phyloP scores from a whole-genome alignment of 352 stramenopile species.

The Detonula confervacea region DNA sequence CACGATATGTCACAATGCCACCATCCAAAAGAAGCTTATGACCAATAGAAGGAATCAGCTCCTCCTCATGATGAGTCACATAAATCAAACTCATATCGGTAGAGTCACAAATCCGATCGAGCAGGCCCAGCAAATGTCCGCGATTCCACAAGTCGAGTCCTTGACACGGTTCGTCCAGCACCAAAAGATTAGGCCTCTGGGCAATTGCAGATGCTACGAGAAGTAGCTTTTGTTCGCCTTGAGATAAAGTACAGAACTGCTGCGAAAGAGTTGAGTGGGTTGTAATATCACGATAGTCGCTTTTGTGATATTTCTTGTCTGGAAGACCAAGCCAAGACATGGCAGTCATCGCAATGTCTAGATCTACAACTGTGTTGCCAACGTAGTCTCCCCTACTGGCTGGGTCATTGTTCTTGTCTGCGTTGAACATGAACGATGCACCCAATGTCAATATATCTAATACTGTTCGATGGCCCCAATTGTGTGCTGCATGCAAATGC shows the following conservation, averaged over 20 bases:
- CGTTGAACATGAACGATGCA: conserved; percentile 34
- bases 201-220: conserved; percentile 89
- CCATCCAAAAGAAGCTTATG: conserved; percentile 88
- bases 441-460: conserved; percentile 37
- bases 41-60: conserved; percentile 88
- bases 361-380: conserved; percentile 14
- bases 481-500: conserved; percentile 87
- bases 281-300: background rate
- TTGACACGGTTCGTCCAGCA: conserved; percentile 92
- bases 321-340: conserved; percentile 66
- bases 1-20: conserved; percentile 40
- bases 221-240: conserved; percentile 92
- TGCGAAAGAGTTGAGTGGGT: conserved; percentile 51
- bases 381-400: background rate
- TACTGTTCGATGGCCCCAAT: conserved; percentile 34
- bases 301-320: conserved; percentile 25
- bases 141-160: conserved; percentile 90
- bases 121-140: conserved; percentile 84
- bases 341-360: conserved; percentile 35
- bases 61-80: conserved; percentile 92
- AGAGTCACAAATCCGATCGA: conserved; percentile 85
- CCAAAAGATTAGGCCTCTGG: conserved; percentile 84
- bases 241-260: conserved; percentile 87
- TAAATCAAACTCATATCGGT: conserved; percentile 86
- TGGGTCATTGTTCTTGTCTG: conserved; percentile 16